Conservation (phyloP, 202 grass and related monocot genomes). For the Cymbopogon flexuosus region DNA sequence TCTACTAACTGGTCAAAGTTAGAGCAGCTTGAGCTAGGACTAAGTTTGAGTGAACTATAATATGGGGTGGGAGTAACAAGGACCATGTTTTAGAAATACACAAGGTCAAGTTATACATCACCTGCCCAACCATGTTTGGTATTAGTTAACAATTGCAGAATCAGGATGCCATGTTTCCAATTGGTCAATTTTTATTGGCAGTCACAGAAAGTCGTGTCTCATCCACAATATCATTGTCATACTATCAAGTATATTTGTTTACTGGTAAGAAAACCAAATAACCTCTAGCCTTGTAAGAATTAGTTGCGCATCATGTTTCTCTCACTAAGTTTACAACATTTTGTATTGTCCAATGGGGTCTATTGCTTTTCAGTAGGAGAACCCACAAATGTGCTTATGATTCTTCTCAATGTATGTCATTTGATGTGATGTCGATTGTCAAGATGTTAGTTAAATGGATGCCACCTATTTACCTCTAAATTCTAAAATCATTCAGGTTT, state of each 20-base stretch:
- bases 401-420: constrained; percentile 11
- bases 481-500: constrained; percentile 52
- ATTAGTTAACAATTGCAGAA: background rate
- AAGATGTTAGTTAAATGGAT: constrained; percentile 4
- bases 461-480: background rate
- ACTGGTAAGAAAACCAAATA: background rate
- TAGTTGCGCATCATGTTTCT: background rate
- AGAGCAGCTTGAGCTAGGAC: background rate
- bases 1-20: background rate
- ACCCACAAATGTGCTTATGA: background rate
- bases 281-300: background rate
- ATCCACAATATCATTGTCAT: background rate
- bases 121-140: background rate
- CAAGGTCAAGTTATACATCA: background rate
- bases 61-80: background rate
- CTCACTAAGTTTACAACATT: background rate
- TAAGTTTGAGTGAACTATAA: background rate
- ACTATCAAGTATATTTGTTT: background rate
- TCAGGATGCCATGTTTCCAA: background rate
- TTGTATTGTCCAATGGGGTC: background rate
- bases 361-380: background rate
- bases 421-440: background rate
- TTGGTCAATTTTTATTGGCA: background rate
- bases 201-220: background rate
- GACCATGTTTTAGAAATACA: background rate